These are phyloP conservation scores for Diaporthe destruens DNA, from an alignment of 2,329 filamentous ascomycete species.

Conservation along the genomic window DNA sequence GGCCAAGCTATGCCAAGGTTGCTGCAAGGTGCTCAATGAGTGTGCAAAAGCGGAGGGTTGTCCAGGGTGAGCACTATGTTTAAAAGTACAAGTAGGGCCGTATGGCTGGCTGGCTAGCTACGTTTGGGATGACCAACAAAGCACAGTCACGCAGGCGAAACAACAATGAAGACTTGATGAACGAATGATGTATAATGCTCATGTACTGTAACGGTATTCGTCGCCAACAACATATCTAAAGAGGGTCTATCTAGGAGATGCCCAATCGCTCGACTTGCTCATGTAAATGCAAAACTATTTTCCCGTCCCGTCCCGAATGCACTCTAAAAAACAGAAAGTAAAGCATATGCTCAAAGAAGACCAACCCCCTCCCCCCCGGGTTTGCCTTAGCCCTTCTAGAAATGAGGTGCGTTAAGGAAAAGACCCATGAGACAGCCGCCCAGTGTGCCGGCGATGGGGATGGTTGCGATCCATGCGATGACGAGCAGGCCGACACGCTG, in stretches of 20 bases:
- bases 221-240: slow-evolving; percentile 24
- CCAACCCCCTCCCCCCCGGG: background rate
- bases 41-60: too few species aligned
- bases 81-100: background rate
- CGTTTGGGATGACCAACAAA: background rate
- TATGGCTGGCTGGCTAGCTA: too few species aligned
- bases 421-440: slow-evolving; percentile 64
- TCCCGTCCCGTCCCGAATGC: background rate
- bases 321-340: background rate
- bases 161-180: background rate
- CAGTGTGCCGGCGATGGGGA: slow-evolving; percentile 71
- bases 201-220: slow-evolving; percentile 15
- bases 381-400: slow-evolving; percentile 45
- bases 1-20: background rate
- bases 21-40: background rate
- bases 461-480: slow-evolving; percentile 75
- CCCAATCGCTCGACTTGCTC: slow-evolving; percentile 9
- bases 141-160: background rate
- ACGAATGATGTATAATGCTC: background rate
- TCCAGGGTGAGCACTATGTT: background rate
- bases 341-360: background rate
- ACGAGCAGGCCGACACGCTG: slow-evolving; percentile 77
- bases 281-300: background rate
- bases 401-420: slow-evolving; percentile 71
- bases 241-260: slow-evolving; percentile 21